Percentiles rank a stretch among this genome's conserved stretches.
Conservation (phyloP, 345 rosid genomes). For the rapeseed (Brassica napus) region Da-Ae NC_063439.1:16521501-16522000, state of each 20-base stretch:
- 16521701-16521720: conserved; percentile 16
- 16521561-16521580: background rate
- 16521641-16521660: conserved; percentile 29
- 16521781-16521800: background rate
- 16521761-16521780: background rate
- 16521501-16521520: background rate
- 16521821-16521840: background rate
- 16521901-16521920: no score
- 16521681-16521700: conserved; percentile 4
- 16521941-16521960: no score
- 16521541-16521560: background rate
- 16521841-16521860: background rate
- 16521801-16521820: background rate
- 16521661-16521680: conserved; percentile 1
- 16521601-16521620: background rate
- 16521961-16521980: no score
- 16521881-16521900: no score
- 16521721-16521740: background rate
- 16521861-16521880: background rate
- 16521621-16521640: conserved; percentile 4
- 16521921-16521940: no score
- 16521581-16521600: background rate
- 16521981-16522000: no score
- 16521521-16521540: background rate
- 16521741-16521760: background rate